Evolutionary conservation across 441 rosid species (phyloP).

Genomic region (Lepidium campestre): DNA sequence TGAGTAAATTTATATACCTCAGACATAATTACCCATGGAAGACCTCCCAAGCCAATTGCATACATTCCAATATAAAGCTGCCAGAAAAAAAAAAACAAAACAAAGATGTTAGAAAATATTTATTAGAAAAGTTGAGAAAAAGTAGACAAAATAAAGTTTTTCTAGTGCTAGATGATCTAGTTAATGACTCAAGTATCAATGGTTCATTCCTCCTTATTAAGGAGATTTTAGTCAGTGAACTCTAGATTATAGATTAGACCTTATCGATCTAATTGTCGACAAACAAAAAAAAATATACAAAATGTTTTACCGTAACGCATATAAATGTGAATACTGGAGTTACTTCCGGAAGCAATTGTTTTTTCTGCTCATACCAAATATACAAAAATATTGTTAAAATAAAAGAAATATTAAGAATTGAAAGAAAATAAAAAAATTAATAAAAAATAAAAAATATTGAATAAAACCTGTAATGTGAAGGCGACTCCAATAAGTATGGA

Average conservation of each 20-base stretch:
- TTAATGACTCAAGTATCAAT: too few relatives aligned
- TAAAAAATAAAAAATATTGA: too few relatives aligned
- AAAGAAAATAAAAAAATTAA: neutral
- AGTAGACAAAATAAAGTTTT: too few relatives aligned
- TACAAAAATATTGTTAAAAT: slow-evolving; percentile 15
- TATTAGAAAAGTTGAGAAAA: too few relatives aligned
- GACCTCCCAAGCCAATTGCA: slow-evolving; percentile 40
- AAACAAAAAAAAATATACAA: neutral
- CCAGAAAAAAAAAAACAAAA: neutral
- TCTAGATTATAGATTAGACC: too few relatives aligned
- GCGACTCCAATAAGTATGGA: slow-evolving; percentile 38
- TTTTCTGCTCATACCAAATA: slow-evolving; percentile 21
- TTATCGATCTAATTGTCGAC: too few relatives aligned
- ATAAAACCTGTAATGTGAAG: slow-evolving; percentile 42
- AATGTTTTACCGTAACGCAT: slow-evolving; percentile 10
- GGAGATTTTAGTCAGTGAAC: too few relatives aligned
- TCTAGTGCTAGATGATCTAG: too few relatives aligned
- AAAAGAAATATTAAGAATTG: neutral
- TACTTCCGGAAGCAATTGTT: slow-evolving; percentile 13
- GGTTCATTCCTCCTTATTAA: too few relatives aligned
- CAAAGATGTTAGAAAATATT: too few relatives aligned
- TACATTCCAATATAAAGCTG: slow-evolving; percentile 31
- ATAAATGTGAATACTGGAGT: slow-evolving; percentile 16
- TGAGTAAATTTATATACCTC: slow-evolving; percentile 39
- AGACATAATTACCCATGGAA: slow-evolving; percentile 51